A percentile compares a stretch with the other conserved stretches of the same genome.
Evolutionary conservation across 1,284 basidiomycete species (phyloP).

Genomic region (Blastosporella zonata): DNA sequence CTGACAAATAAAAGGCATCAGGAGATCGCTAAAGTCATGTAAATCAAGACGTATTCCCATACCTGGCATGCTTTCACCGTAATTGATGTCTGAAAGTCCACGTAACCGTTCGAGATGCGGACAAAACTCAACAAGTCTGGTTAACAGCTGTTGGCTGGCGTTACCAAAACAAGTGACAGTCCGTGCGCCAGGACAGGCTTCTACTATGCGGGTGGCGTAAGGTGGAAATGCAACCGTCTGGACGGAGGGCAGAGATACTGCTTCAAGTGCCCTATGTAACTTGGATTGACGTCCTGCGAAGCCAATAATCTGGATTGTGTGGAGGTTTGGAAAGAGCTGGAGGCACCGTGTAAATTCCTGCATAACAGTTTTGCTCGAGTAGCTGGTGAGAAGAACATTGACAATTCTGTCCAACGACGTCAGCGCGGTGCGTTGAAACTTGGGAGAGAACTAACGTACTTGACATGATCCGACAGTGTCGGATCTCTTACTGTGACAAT

Average conservation of each 20-base stretch:
- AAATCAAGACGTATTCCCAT: not conserved
- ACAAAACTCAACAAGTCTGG: not conserved
- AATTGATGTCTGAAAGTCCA: not conserved
- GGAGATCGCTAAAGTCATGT: not conserved
- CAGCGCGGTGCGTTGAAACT: not conserved
- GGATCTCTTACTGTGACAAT: constrained; percentile 13
- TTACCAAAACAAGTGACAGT: not conserved
- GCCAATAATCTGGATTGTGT: constrained; percentile 22
- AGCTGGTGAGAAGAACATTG: constrained; percentile 16
- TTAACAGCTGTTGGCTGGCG: not conserved
- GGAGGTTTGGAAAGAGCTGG: constrained; percentile 21
- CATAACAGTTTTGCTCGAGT: constrained; percentile 13
- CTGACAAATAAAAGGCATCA: not conserved
- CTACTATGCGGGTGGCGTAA: not conserved
- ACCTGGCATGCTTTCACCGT: not conserved
- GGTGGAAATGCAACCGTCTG: not conserved
- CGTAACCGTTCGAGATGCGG: not conserved
- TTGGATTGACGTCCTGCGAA: too few relatives aligned
- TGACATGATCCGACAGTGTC: constrained; percentile 9
- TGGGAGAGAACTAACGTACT: constrained; percentile 4
- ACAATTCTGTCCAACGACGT: constrained; percentile 14
- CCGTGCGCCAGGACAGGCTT: not conserved
- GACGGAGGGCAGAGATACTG: constrained; percentile 5
- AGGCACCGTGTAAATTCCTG: constrained; percentile 21
- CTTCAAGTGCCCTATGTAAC: not conserved